phyloP scores from a whole-genome alignment of 1,284 basidiomycete genomes.

The Trichosporon sp. region DNA sequence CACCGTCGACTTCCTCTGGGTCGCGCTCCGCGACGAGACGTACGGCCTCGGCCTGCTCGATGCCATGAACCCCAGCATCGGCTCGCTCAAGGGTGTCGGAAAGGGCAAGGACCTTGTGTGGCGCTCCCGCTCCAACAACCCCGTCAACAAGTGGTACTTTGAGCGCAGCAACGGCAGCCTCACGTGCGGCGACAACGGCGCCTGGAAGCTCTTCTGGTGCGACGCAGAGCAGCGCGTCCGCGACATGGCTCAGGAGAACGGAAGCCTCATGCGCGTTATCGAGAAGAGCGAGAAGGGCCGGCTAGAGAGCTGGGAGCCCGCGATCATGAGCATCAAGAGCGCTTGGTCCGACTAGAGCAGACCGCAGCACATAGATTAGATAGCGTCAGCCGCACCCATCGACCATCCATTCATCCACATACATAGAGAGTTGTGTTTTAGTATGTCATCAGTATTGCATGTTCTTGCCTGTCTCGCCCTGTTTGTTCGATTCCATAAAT shows the following conservation, averaged over 20 bases:
- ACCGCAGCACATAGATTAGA: not conserved
- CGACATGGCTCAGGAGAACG: conserved; percentile 36
- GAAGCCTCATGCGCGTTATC: conserved; percentile 60
- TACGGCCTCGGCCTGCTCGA: conserved; percentile 91
- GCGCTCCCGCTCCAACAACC: conserved; percentile 87
- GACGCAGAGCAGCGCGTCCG: conserved; percentile 67
- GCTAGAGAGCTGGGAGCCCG: conserved; percentile 67
- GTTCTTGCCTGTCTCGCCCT: not conserved
- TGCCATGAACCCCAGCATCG: conserved; percentile 87
- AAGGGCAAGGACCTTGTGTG: conserved; percentile 92
- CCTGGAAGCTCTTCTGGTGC: conserved; percentile 97
- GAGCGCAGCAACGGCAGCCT: conserved; percentile 90
- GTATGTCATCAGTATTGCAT: conserved; percentile 2
- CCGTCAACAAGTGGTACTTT: conserved; percentile 99
- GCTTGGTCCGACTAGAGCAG: conserved; percentile 58
- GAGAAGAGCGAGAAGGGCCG: conserved; percentile 78
- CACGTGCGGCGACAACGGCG: conserved; percentile 49
- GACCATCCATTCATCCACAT: not conserved
- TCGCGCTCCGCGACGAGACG: conserved; percentile 95
- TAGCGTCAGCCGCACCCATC: not conserved
- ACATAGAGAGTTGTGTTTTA: conserved; percentile 5
- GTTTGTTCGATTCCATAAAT: not conserved
- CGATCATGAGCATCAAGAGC: conserved; percentile 70
- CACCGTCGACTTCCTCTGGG: conserved; percentile 99
- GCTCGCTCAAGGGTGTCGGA: conserved; percentile 81